These are phyloP conservation scores for Chrysoporthe cubensis DNA, from an alignment of 2,329 filamentous ascomycete species.

Conservation along the genomic window DNA sequence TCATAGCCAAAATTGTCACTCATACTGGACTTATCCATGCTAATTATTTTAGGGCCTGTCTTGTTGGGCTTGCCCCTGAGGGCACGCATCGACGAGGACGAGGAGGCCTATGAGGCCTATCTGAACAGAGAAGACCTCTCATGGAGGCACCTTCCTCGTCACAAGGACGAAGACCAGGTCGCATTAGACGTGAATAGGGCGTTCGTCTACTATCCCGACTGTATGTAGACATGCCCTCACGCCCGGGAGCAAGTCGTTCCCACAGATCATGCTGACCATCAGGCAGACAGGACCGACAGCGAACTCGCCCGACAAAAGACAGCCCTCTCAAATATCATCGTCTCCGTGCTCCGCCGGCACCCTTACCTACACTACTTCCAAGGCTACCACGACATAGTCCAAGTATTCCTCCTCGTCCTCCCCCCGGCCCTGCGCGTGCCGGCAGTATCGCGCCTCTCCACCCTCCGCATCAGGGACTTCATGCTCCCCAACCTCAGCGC, in stretches of 20 bases:
- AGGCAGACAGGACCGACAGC: constrained; percentile 66
- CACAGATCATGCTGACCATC: neutral
- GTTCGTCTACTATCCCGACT: constrained; percentile 93
- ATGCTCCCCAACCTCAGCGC: constrained; percentile 89
- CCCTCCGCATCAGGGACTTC: constrained; percentile 92
- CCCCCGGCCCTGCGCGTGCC: constrained; percentile 62
- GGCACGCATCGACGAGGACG: constrained; percentile 25
- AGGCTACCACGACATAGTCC: constrained; percentile 97
- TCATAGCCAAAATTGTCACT: neutral
- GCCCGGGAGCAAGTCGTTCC: neutral
- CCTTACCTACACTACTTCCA: constrained; percentile 95
- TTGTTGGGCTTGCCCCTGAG: constrained; percentile 51
- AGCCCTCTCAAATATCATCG: constrained; percentile 80
- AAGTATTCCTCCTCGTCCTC: constrained; percentile 89
- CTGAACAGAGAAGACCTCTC: constrained; percentile 33
- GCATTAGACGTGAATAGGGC: constrained; percentile 89
- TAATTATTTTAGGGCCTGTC: constrained; percentile 61
- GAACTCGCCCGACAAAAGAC: constrained; percentile 73
- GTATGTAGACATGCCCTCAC: constrained; percentile 52
- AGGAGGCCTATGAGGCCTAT: constrained; percentile 30
- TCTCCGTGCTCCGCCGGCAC: constrained; percentile 76
- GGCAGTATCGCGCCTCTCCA: constrained; percentile 79
- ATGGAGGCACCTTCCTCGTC: constrained; percentile 71
- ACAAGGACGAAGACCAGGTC: constrained; percentile 89
- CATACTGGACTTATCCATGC: constrained; percentile 2